Evolutionary conservation across 202 grass and related monocot species (phyloP), one percentile per base, ranked within the genome.

Genomic region (Saccharum hybrid): DNA sequence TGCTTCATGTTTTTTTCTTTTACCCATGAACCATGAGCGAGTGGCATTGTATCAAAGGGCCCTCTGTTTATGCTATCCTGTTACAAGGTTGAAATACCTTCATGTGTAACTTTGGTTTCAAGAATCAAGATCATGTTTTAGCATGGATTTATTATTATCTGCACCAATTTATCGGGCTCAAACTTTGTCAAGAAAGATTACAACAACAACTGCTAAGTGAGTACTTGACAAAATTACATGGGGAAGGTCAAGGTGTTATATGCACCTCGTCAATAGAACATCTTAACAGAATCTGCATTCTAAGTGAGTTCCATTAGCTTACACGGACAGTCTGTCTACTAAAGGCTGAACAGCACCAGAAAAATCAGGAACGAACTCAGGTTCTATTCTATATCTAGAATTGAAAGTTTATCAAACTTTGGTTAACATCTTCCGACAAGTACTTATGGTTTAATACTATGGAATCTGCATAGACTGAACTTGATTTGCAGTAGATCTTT

Each of bases 1-100:
- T 65, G 77, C 1, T 39, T 85, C 87, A 33, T 76, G 49, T 38
- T 75, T 71, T 48, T 79, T 12, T 30, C 4, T 30, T 84, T 83
- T 73, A 68, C 68, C 60, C 75, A 88, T 83, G 74, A 71, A 56
- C 74, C 54, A 74, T 49, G 68, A 80, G 31, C 81, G 63, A 79
- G 40, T 84, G 68, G 68, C 76, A 69, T 66, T 71, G 73, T 86
- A 37, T n/a, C 28, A 78, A 18, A n/a, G 12, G 0, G 11, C 22
- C 36, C 67, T 74, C 51, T 78, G 63, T 65, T 71, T 54, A 37
- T 60, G 48, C 10, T 62, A 9, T 79, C 68, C 30, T 68, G 22
- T 68, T 41, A 82, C 48, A 56, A 86, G 66, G 60, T 45, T 48
- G 38, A 36, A 73, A 28, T 68, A 72, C 28, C 68, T 75, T 4